A percentile compares a stretch with the other conserved stretches of the same genome.
Evolutionary conservation across 169 alveolate species (phyloP).

Genomic region (Plasmodium yoelii): DNA sequence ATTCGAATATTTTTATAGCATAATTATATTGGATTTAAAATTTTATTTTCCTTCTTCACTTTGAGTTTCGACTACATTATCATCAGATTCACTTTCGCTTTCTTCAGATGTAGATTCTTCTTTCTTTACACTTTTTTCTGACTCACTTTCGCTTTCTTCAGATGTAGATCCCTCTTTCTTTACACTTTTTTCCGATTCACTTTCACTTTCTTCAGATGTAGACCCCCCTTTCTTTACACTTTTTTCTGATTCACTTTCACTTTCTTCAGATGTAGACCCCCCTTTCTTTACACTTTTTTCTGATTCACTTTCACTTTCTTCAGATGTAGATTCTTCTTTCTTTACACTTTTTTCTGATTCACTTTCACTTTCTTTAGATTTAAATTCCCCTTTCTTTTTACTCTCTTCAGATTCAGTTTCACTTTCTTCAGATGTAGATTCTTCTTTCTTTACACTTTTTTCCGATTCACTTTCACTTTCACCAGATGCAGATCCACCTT

Average conservation of each 20-base stretch:
- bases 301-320: conserved; percentile 1
- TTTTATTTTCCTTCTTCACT: neutral
- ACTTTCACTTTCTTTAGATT: neutral
- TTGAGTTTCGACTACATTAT: conserved; percentile 11
- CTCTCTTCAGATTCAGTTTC: neutral
- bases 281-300: neutral
- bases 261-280: neutral
- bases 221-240: neutral
- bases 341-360: neutral
- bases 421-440: neutral
- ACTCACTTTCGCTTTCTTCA: neutral
- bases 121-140: neutral
- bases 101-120: neutral
- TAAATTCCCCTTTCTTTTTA: neutral
- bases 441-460: neutral
- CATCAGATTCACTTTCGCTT: neutral
- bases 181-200: neutral
- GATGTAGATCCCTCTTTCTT: neutral
- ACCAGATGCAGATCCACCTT: neutral
- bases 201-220: neutral
- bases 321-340: neutral
- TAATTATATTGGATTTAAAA: too few relatives aligned
- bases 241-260: neutral
- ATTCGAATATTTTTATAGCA: too few relatives aligned
- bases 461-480: conserved; percentile 7